Conservation (phyloP, 176 grass and related monocot species). For the Carex kokanica region DNA sequence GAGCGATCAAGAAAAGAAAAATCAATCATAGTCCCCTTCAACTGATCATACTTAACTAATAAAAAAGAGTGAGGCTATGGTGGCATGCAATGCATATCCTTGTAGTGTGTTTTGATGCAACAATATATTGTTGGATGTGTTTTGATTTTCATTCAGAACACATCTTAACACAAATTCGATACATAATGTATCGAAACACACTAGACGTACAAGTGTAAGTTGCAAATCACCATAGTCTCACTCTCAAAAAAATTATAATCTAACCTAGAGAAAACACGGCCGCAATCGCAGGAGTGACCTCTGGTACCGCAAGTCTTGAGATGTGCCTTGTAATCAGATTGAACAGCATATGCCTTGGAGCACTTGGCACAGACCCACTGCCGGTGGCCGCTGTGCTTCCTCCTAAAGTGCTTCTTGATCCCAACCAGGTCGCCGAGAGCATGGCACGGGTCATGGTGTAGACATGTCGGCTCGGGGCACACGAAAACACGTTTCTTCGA, state of each 20-base stretch:
- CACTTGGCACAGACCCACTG: constrained; percentile 81
- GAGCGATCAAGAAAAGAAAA: not conserved
- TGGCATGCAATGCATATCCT: too few species aligned
- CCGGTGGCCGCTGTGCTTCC: constrained; percentile 35
- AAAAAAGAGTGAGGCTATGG: not conserved
- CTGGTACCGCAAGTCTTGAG: constrained; percentile 95
- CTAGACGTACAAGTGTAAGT: too few species aligned
- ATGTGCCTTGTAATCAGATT: constrained; percentile 97
- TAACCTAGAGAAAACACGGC: constrained; percentile 69
- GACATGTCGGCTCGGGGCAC: constrained; percentile 20
- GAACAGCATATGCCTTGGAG: constrained; percentile 80
- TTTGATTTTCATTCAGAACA: too few species aligned
- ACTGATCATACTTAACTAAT: too few species aligned
- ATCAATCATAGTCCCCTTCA: not conserved
- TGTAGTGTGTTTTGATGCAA: too few species aligned
- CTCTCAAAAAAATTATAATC: not conserved
- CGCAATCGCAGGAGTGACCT: constrained; percentile 91
- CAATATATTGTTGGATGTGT: too few species aligned
- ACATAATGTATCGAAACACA: too few species aligned
- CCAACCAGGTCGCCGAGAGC: constrained; percentile 24
- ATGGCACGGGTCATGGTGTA: constrained; percentile 30
- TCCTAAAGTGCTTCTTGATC: constrained; percentile 40
- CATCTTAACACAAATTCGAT: too few species aligned
- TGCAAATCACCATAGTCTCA: too few species aligned
- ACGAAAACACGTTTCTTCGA: constrained; percentile 25